Base-by-base conservation (phyloP, 306 rosid species). In the Trichosanthes cucumerina region DNA sequence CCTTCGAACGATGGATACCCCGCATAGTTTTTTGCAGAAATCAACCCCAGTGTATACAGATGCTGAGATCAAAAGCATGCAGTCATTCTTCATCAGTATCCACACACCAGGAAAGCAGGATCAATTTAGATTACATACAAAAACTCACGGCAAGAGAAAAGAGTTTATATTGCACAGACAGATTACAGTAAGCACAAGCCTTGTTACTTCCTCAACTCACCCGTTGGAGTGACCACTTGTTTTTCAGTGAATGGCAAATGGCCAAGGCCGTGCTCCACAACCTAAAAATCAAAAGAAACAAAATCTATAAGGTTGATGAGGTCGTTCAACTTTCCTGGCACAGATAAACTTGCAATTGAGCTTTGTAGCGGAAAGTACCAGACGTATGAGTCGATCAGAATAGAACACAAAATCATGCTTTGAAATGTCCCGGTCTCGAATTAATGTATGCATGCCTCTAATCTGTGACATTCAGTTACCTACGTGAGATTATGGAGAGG, bases 211-310 rank as follows among this genome's bases (percentile, higher is more conserved):
- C 64, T 80, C 54, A 58, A 60, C 82, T 23, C 76, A 91, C 99
- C 97, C 79, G 99, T 93, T 56, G 99, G 99, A 83, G 99, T 92
- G 65, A 90, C 82, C 21, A 95, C 92, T 88, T 95, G 98, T 83
- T 91, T 95, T 89, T 95, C 98, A 1, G 98, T 92, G 80, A 95
- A 95, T 26, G 98, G 98, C 41, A 95, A 86, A 86, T 95, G 93
- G 66, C 98, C 98, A 66, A 95, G 92, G 85, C 97, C 98, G 82
- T 91, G 98, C 90, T 95, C 98, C 81, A 95, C 98, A 88, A 92
- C 98, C 97, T 95, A 83, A 81, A 78, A 62, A 76, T 75, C 38
- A 65, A 75, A 34, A 53, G 79, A 63, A 79, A 72, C 68, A 63
- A 60, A 60, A 15, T 13, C 23, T 46, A 41, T 44, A 14, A 71